Conservation (phyloP, 352 stramenopile species). For the Phytophthora palmivora region DNA sequence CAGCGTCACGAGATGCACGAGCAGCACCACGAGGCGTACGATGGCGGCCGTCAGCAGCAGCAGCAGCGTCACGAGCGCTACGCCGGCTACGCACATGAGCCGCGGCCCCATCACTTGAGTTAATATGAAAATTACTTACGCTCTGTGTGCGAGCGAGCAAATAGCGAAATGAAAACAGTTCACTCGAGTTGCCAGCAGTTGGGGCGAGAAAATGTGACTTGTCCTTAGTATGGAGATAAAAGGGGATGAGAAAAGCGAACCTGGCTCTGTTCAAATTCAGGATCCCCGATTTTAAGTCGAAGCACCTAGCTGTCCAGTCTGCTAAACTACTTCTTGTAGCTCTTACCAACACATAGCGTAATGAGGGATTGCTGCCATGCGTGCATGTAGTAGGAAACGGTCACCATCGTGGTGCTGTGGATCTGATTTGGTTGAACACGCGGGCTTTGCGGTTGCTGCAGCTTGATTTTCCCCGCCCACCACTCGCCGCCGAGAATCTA, state of each 20-base stretch:
- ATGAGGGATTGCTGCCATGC: too few species aligned
- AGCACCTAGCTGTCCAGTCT: too few species aligned
- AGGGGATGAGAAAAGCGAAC: background rate
- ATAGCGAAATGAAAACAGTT: conserved; percentile 19
- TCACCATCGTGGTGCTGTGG: too few species aligned
- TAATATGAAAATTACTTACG: background rate
- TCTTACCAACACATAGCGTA: too few species aligned
- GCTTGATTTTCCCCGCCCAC: conserved; percentile 16
- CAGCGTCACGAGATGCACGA: conserved; percentile 35
- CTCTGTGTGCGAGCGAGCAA: conserved; percentile 2
- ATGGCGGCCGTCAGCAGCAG: conserved; percentile 24
- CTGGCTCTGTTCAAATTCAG: conserved; percentile 9
- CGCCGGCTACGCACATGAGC: conserved; percentile 24
- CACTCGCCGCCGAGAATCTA: conserved; percentile 5
- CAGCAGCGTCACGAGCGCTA: conserved; percentile 23
- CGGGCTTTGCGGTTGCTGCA: conserved; percentile 7
- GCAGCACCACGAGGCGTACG: conserved; percentile 19
- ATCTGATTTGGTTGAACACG: conserved; percentile 17
- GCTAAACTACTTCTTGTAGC: too few species aligned
- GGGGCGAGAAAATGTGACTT: conserved; percentile 4
- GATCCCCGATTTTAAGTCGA: conserved; percentile 8
- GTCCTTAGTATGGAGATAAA: conserved; percentile 2
- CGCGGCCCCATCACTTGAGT: conserved; percentile 21
- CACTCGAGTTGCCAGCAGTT: background rate
- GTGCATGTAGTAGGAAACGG: too few species aligned